Conservation (phyloP, 495 filamentous ascomycete genomes). For the Lasiosphaeris hirsuta region DNA sequence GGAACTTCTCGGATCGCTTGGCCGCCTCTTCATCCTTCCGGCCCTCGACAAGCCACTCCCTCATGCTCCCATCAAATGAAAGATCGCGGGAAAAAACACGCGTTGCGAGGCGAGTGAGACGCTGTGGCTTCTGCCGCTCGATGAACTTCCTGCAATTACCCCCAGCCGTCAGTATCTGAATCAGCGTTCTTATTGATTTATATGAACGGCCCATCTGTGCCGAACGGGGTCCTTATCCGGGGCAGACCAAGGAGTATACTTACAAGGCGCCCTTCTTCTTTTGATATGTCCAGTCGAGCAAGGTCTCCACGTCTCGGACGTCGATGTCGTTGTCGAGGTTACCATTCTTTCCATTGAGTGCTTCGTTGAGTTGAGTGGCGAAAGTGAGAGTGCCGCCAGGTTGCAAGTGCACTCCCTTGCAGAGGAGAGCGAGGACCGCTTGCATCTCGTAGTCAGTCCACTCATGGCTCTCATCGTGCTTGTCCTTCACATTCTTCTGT, state of each 20-base stretch:
- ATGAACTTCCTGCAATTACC: not conserved
- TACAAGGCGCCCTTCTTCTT: constrained; percentile 10
- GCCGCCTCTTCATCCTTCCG: not conserved
- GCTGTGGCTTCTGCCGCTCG: constrained; percentile 4
- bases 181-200: not conserved
- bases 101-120: constrained; percentile 4
- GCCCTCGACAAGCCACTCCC: constrained; percentile 4
- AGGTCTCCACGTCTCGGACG: constrained; percentile 1
- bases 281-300: constrained; percentile 3
- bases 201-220: not conserved
- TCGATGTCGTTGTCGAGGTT: constrained; percentile 8
- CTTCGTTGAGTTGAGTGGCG: constrained; percentile 11
- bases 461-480: not conserved
- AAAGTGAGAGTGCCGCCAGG: constrained; percentile 1
- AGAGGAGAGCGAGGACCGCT: constrained; percentile 10
- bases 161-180: too few relatives aligned
- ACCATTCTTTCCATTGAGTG: constrained; percentile 4
- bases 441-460: constrained; percentile 15
- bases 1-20: not conserved
- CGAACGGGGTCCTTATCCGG: not conserved
- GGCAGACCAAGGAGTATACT: not conserved
- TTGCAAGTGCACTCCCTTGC: constrained; percentile 6
- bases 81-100: constrained; percentile 8
- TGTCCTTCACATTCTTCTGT: too few relatives aligned
- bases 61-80: not conserved